phyloP scores from a whole-genome alignment of 805 yeast genomes.

The Saccharomycopsis babjevae region DNA sequence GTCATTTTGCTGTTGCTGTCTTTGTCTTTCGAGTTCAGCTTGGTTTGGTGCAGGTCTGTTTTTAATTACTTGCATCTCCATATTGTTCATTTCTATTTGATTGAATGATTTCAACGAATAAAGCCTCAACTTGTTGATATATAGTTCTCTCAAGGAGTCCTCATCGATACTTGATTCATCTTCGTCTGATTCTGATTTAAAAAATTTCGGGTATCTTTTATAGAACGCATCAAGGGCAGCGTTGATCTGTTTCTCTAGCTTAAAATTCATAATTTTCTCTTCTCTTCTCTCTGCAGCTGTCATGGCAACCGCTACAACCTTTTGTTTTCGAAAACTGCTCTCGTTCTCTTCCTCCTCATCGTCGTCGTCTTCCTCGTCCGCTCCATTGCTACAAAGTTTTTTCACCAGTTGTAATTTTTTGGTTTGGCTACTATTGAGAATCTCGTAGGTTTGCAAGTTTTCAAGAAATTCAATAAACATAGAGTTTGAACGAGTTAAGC shows the following conservation, averaged over 20 bases:
- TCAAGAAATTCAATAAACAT: conserved; percentile 37
- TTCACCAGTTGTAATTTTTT: conserved; percentile 31
- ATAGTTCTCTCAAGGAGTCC: conserved; percentile 47
- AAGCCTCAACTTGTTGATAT: conserved; percentile 44
- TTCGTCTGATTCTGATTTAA: conserved; percentile 26
- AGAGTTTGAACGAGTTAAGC: conserved; percentile 33
- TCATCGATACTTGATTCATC: conserved; percentile 40
- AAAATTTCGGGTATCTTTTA: conserved; percentile 24
- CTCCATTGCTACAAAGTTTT: conserved; percentile 25
- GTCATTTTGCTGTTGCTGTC: conserved; percentile 16
- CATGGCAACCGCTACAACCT: neutral
- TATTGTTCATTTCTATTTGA: conserved; percentile 44
- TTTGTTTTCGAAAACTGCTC: conserved; percentile 23
- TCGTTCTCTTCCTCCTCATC: conserved; percentile 26
- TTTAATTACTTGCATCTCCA: conserved; percentile 58
- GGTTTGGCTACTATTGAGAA: conserved; percentile 31
- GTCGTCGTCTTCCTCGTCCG: conserved; percentile 27
- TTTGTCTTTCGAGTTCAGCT: conserved; percentile 17
- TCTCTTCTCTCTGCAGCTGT: conserved; percentile 41
- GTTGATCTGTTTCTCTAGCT: conserved; percentile 45
- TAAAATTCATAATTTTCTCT: conserved; percentile 62
- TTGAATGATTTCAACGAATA: conserved; percentile 44
- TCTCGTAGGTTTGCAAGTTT: conserved; percentile 34
- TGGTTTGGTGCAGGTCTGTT: conserved; percentile 29
- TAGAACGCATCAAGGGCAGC: conserved; percentile 34